These are phyloP conservation scores for Saksenaea oblongispora DNA, from an alignment of 371 early-diverging fungal species.

Conservation along the genomic window DNA sequence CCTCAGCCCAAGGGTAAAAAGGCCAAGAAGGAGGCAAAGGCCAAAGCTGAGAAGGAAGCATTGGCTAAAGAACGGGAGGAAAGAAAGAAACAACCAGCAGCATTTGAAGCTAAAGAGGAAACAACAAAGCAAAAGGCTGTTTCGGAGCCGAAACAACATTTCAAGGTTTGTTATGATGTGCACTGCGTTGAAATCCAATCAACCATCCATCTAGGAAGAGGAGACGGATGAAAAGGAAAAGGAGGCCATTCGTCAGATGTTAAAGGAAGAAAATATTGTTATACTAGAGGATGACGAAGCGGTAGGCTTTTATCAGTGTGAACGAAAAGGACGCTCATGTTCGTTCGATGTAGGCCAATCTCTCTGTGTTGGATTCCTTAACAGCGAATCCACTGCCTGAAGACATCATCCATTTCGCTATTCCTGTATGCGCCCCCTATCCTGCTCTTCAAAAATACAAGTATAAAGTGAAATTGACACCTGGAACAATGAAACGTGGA, in stretches of 20 bases:
- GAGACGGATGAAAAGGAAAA: conserved; percentile 40
- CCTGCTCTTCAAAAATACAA: conserved; percentile 84
- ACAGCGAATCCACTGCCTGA: conserved; percentile 76
- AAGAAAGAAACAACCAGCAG: conserved; percentile 38
- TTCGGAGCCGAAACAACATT: background rate
- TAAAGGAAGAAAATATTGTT: conserved; percentile 75
- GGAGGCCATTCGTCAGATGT: conserved; percentile 65
- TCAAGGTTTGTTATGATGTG: background rate
- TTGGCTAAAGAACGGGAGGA: conserved; percentile 21
- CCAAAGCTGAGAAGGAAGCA: conserved; percentile 44
- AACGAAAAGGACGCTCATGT: background rate
- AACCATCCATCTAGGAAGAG: background rate
- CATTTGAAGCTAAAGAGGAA: conserved; percentile 39
- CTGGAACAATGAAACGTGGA: conserved; percentile 97
- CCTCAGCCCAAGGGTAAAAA: conserved; percentile 77
- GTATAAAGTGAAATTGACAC: conserved; percentile 94
- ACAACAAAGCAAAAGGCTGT: conserved; percentile 5
- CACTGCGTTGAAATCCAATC: background rate
- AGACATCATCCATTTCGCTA: conserved; percentile 87
- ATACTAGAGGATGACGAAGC: conserved; percentile 68
- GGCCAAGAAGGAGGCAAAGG: conserved; percentile 62
- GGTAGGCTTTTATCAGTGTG: conserved; percentile 16
- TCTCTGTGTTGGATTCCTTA: conserved; percentile 75
- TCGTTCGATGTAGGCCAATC: conserved; percentile 43
- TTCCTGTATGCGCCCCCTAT: conserved; percentile 98